Conservation (phyloP, 2,329 filamentous ascomycete species). For the Claviceps paspali region DNA sequence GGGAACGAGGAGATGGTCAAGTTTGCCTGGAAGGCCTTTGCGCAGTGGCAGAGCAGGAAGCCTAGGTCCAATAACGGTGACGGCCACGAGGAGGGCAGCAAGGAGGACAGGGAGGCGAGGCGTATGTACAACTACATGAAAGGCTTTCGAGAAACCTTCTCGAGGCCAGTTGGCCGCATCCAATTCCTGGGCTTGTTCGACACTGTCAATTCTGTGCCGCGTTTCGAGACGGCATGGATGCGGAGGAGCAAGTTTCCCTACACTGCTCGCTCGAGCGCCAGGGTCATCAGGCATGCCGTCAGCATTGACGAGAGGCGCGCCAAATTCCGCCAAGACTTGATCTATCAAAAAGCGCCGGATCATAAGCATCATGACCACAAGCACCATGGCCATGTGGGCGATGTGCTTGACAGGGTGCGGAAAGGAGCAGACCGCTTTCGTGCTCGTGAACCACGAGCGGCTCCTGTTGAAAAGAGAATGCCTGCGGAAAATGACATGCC, state of each 20-base stretch:
- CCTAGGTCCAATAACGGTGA: slow-evolving; percentile 24
- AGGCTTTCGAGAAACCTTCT: slow-evolving; percentile 68
- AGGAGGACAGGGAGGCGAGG: slow-evolving; percentile 18
- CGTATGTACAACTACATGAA: slow-evolving; percentile 62
- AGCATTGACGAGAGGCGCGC: slow-evolving; percentile 56
- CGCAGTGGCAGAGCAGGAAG: slow-evolving; percentile 54
- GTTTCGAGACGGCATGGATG: slow-evolving; percentile 66
- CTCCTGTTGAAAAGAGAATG: not conserved
- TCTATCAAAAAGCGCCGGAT: slow-evolving; percentile 32
- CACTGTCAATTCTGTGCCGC: slow-evolving; percentile 65
- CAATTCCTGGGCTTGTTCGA: slow-evolving; percentile 69
- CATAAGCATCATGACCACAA: slow-evolving; percentile 9
- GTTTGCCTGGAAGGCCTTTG: slow-evolving; percentile 74
- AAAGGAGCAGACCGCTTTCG: slow-evolving; percentile 7
- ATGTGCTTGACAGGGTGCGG: slow-evolving; percentile 9
- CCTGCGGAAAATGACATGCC: slow-evolving; percentile 6
- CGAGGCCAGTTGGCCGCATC: slow-evolving; percentile 57
- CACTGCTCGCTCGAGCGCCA: slow-evolving; percentile 40
- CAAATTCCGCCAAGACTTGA: slow-evolving; percentile 57
- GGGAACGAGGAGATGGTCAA: slow-evolving; percentile 76
- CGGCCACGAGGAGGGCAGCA: slow-evolving; percentile 15
- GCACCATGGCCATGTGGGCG: slow-evolving; percentile 11
- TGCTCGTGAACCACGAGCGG: not conserved
- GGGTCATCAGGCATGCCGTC: slow-evolving; percentile 53
- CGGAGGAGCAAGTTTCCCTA: slow-evolving; percentile 64